Evolutionary conservation across 2,329 filamentous ascomycete species (phyloP).

Genomic region (Talaromyces rugulosus): DNA sequence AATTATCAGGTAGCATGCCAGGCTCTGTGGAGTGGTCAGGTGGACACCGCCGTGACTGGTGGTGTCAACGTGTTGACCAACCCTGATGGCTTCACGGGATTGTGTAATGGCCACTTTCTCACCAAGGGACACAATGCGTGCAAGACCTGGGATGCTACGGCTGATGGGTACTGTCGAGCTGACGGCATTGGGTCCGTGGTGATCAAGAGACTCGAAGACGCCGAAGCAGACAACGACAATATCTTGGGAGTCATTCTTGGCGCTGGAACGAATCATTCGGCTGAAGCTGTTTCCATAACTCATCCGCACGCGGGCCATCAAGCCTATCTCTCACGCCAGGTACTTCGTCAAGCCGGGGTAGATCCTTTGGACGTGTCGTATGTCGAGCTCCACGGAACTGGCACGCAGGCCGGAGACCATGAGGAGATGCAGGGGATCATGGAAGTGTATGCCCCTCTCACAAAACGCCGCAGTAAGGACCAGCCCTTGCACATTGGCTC

Average conservation of each 20-base stretch:
- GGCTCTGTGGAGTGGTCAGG: slow-evolving; percentile 69
- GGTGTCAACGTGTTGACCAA: slow-evolving; percentile 71
- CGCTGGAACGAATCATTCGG: slow-evolving; percentile 75
- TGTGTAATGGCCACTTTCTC: slow-evolving; percentile 73
- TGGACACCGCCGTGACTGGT: slow-evolving; percentile 75
- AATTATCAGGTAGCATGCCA: slow-evolving; percentile 54
- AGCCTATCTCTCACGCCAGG: slow-evolving; percentile 63
- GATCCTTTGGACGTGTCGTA: slow-evolving; percentile 75
- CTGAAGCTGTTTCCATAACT: slow-evolving; percentile 76
- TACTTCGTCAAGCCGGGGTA: slow-evolving; percentile 68
- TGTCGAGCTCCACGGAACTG: slow-evolving; percentile 86
- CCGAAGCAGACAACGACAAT: slow-evolving; percentile 66
- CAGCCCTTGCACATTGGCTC: slow-evolving; percentile 58
- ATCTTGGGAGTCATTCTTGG: slow-evolving; percentile 70
- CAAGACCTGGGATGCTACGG: slow-evolving; percentile 75
- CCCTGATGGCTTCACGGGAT: slow-evolving; percentile 72
- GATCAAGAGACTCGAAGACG: slow-evolving; percentile 75
- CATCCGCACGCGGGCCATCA: slow-evolving; percentile 77
- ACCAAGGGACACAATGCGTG: slow-evolving; percentile 67
- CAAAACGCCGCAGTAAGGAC: slow-evolving; percentile 43
- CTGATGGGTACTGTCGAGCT: slow-evolving; percentile 78
- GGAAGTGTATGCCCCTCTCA: slow-evolving; percentile 55
- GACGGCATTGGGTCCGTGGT: slow-evolving; percentile 72
- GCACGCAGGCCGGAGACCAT: slow-evolving; percentile 78
- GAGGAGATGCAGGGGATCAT: slow-evolving; percentile 78